Conservation (phyloP, 768 basidiomycete genomes). For the Cystofilobasidium capitatum region DNA sequence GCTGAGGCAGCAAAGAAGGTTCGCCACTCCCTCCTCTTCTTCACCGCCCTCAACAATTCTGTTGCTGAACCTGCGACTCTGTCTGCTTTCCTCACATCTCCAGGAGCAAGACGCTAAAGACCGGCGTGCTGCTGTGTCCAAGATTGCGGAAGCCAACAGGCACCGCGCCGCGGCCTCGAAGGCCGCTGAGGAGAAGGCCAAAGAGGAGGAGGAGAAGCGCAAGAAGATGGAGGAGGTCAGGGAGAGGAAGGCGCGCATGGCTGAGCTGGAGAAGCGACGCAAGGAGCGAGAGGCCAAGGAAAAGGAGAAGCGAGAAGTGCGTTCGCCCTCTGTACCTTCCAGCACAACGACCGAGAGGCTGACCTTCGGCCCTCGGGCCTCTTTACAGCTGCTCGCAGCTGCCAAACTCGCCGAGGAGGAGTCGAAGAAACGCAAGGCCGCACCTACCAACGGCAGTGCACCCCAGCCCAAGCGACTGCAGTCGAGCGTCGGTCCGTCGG, state of each 20-base stretch:
- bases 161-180: constrained; percentile 63
- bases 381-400: background rate
- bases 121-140: constrained; percentile 61
- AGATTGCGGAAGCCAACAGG: constrained; percentile 72
- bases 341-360: background rate
- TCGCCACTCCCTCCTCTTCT: constrained; percentile 28
- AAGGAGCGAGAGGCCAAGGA: constrained; percentile 27
- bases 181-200: constrained; percentile 63
- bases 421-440: constrained; percentile 22
- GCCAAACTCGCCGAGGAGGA: constrained; percentile 19
- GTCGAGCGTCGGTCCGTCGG: constrained; percentile 4
- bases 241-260: constrained; percentile 18
- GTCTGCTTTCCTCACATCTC: background rate
- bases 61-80: background rate
- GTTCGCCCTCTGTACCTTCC: background rate
- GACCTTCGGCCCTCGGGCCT: background rate
- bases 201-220: constrained; percentile 35
- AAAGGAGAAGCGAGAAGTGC: constrained; percentile 12
- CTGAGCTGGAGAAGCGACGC: constrained; percentile 21
- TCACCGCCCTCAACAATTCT: background rate
- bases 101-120: constrained; percentile 86
- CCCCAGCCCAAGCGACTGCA: constrained; percentile 16
- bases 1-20: constrained; percentile 84
- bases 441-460: background rate
- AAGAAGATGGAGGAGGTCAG: constrained; percentile 8